These are phyloP conservation scores for Graphilbum sp. DNA, from an alignment of 2,329 filamentous ascomycete genomes.

Conservation along the genomic window DNA sequence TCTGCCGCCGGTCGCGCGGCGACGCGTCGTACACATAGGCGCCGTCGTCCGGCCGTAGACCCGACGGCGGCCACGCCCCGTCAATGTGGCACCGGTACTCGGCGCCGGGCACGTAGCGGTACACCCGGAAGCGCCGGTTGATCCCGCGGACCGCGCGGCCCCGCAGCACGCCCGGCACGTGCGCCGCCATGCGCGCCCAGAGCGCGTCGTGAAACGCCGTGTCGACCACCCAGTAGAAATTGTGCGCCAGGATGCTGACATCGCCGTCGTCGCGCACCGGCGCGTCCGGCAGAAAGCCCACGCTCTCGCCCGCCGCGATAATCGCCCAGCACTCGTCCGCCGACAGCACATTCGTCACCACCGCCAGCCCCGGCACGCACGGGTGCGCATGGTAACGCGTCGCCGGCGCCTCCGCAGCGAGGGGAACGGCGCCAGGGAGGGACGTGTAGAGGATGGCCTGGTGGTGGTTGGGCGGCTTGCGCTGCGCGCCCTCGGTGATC, in stretches of 20 bases:
- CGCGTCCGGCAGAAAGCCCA: conserved; percentile 51
- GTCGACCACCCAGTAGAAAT: conserved; percentile 59
- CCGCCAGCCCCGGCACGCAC: conserved; percentile 41
- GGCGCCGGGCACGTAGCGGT: conserved; percentile 55
- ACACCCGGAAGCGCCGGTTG: conserved; percentile 55
- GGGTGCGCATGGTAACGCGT: conserved; percentile 45
- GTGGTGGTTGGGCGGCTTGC: conserved; percentile 54
- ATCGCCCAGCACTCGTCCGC: conserved; percentile 47
- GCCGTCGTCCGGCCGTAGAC: conserved; percentile 37
- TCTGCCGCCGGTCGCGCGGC: conserved; percentile 40
- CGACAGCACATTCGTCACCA: conserved; percentile 44
- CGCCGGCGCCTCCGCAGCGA: conserved; percentile 25
- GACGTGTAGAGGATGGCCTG: conserved; percentile 49
- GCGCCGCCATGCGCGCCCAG: conserved; percentile 42
- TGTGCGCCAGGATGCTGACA: conserved; percentile 50
- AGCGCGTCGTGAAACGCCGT: conserved; percentile 43
- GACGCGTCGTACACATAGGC: conserved; percentile 53
- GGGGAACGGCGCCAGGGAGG: conserved; percentile 35
- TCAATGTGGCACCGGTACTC: conserved; percentile 58
- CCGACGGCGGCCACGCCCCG: conserved; percentile 57
- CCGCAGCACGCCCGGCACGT: conserved; percentile 36
- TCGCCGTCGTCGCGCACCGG: conserved; percentile 50
- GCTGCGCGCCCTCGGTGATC: conserved; percentile 37
- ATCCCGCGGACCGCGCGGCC: conserved; percentile 44
- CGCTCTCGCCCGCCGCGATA: conserved; percentile 47